Evolutionary conservation across 2,329 filamentous ascomycete genomes (phyloP), one percentile per base, ranked within the genome.

Genomic region (Nothophaeocryptopus gaeumannii): DNA sequence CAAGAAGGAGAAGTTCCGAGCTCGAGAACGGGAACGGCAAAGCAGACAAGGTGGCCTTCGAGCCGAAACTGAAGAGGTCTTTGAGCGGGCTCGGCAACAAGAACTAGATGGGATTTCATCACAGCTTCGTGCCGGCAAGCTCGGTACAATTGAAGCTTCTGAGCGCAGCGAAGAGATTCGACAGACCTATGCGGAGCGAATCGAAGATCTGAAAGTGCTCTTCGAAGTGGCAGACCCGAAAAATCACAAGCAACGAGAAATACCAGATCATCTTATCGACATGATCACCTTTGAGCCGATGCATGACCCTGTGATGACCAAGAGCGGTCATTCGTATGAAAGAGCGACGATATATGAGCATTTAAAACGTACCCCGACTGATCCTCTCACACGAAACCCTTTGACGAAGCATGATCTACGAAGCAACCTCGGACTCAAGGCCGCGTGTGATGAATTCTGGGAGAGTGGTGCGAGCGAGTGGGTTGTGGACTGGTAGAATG

Each of bases 241-340:
- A 29, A 67, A 76, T 43, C 67, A 76, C 39, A 60, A 63, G 35
- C 57, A 70, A 53, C 72, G 81, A 20, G 78, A 82, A 60, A 83
- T 89, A 1, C 88, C 88, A 0, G 87, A 90, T 54, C 89, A 87
- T 78, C 76, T 82, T 2, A 78, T 92, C 37, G 88, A 92, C 65
- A 85, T 86, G 51, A 66, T 69, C 15, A 67, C 63, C 5, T 68
- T 66, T 35, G 65, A 65, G 47, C 65, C 64, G 5, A 67, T 67
- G 59, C 62, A 64, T 35, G 58, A 60, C 53, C 60, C 69, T 75
- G 84, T 78, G 0, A 72, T 77, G 2, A 92, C 88, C 1, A 90
- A 87, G 63, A 91, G 86, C 1, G 93, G 93, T 10, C 88, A 91
- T 57, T 93, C 87, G 1, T 99, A 96, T 67, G 93, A 97, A 68